Base-by-base conservation (phyloP, 345 rosid genomes). In the Diplotaxis tenuifolia region DNA sequence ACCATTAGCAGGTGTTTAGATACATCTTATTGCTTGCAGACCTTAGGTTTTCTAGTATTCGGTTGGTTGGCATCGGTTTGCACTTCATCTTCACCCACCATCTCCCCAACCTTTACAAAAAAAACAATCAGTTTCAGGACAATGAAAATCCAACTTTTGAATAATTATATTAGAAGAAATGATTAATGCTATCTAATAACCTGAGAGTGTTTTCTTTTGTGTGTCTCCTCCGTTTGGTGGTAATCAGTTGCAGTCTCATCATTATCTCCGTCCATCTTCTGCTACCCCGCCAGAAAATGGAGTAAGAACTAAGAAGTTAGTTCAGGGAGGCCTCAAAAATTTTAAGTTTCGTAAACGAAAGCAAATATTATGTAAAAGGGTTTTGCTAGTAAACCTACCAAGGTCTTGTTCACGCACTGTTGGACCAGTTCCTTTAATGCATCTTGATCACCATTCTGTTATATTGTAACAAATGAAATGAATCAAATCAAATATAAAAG, bases 381-480 rank as follows among this genome's bases (percentile, higher is more conserved):
- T 19, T 32, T 63, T 23, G 67, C 55, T 22, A 75, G 64, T 53
- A 86, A 83, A 83, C 76, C 61, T 56, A 75, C 82, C 12, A 53
- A 28, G 71, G 80, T 72, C 54, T 72, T 80, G 62, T 70, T 68
- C 57, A 21, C 50, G 73, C 80, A 20, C 62, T 32, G 79, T 56
- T 70, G 74, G 61, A 82, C 65, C 74, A 93, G 66, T 70, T 74
- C 73, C 85, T 81, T 82, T 72, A 93, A 67, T 72, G 91, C 85
- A 73, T 88, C 94, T 78, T 84, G 92, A 53, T 93, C 98, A 68
- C 31, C 54, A 65, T 58, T 72, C 98, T 93, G 81, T 60, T 31
- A 21, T 75, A 47, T 50, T 11, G 25, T 49, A 19, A 52, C 25
- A 50, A 57, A 65, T 36, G 10, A 65, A n/a, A n/a, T n/a, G n/a